Conservation (phyloP, 2,329 filamentous ascomycete genomes). For the Stagonosporopsis tanaceti region DNA sequence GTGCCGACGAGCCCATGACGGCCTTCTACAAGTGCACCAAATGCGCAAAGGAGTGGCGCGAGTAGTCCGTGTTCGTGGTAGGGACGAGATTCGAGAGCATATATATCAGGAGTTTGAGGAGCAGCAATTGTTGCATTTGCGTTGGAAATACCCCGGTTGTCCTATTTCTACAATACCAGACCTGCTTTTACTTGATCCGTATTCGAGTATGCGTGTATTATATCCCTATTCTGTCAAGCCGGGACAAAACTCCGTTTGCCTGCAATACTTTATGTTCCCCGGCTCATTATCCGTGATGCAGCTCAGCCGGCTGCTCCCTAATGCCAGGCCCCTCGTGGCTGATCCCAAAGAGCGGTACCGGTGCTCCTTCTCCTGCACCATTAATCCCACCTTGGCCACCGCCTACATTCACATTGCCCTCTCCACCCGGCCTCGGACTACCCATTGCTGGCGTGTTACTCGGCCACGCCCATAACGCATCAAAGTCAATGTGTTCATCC, state of each 20-base stretch:
- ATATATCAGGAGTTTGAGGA: conserved; percentile 18
- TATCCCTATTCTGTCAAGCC: not conserved
- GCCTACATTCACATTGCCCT: conserved; percentile 21
- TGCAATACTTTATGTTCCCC: too few relatives aligned
- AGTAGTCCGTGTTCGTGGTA: not conserved
- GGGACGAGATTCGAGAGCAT: not conserved
- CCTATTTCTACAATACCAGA: conserved; percentile 9
- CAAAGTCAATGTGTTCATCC: conserved; percentile 54
- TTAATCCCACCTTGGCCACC: conserved; percentile 38
- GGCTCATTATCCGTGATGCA: not conserved
- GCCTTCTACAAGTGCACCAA: conserved; percentile 76
- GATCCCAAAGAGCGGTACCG: conserved; percentile 48
- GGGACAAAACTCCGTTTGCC: not conserved
- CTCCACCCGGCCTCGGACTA: conserved; percentile 32
- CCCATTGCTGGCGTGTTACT: conserved; percentile 45
- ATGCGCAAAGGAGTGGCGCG: conserved; percentile 24
- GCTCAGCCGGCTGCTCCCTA: not conserved
- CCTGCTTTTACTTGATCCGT: not conserved
- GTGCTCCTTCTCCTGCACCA: conserved; percentile 10
- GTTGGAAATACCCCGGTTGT: conserved; percentile 21
- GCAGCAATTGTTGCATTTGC: not conserved
- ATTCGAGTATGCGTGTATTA: not conserved
- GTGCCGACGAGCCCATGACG: conserved; percentile 98
- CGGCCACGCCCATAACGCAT: conserved; percentile 53
- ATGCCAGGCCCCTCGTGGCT: conserved; percentile 20